phyloP scores from a whole-genome alignment of 2,329 filamentous ascomycete species.

The Scortechinia acanthostroma region DNA sequence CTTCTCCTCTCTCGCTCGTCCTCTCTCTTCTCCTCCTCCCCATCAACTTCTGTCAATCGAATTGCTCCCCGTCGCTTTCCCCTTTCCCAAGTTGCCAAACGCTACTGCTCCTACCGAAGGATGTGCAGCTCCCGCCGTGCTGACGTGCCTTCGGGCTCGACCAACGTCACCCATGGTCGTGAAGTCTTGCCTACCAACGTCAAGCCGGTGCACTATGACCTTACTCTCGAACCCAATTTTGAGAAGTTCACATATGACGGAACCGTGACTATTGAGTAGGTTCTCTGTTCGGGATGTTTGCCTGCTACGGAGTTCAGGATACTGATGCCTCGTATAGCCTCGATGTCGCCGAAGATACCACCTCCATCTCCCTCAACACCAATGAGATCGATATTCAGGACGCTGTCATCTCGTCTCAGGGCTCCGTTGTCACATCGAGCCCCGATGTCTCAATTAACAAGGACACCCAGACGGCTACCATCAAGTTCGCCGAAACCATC shows the following conservation, averaged over 20 bases:
- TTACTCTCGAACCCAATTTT: constrained; percentile 87
- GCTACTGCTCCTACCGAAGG: constrained; percentile 72
- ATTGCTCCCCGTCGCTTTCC: neutral
- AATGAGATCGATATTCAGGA: constrained; percentile 77
- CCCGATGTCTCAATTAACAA: constrained; percentile 69
- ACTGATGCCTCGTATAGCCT: constrained; percentile 27
- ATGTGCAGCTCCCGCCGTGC: constrained; percentile 22
- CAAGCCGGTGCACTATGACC: constrained; percentile 82
- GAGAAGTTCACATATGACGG: constrained; percentile 82
- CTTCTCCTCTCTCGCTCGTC: neutral
- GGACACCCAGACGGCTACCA: constrained; percentile 72
- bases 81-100: constrained; percentile 10
- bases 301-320: neutral
- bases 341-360: constrained; percentile 77
- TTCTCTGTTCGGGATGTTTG: constrained; percentile 29
- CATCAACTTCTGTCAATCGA: neutral
- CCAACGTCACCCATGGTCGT: constrained; percentile 42
- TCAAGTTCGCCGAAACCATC: constrained; percentile 70
- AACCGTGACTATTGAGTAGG: constrained; percentile 66
- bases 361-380: constrained; percentile 79
- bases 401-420: constrained; percentile 43
- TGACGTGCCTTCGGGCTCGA: constrained; percentile 21
- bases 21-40: neutral
- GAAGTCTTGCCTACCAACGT: constrained; percentile 89
- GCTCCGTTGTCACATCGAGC: constrained; percentile 40